Evolutionary conservation across 306 rosid species (phyloP).

Genomic region (Trifolium dubium): DNA sequence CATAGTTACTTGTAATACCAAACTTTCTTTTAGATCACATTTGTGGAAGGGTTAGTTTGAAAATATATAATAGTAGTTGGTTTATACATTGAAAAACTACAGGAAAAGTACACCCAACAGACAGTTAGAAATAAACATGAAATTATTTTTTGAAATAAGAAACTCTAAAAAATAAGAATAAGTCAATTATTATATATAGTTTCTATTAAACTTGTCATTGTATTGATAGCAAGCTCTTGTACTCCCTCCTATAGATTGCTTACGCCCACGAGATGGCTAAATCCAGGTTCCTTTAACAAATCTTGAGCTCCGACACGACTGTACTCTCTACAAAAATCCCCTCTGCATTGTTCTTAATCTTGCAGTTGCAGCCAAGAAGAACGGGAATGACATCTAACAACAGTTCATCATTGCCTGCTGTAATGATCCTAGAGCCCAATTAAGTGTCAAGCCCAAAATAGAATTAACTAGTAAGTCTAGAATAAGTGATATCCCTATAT

Average conservation of each 20-base stretch:
- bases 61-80: conserved; percentile 16
- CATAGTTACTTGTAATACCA: neutral
- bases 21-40: conserved; percentile 24
- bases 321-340: conserved; percentile 51
- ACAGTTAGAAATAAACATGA: conserved; percentile 23
- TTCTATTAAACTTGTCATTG: conserved; percentile 31
- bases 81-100: conserved; percentile 16
- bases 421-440: no score
- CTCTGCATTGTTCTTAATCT: conserved; percentile 50
- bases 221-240: conserved; percentile 19
- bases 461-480: no score
- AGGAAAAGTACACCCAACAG: conserved; percentile 15
- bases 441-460: no score
- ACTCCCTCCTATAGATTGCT: conserved; percentile 28
- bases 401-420: conserved; percentile 69
- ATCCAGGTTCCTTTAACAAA: conserved; percentile 73
- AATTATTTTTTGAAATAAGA: neutral
- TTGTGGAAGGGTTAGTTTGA: conserved; percentile 26
- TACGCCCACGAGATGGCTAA: conserved; percentile 97
- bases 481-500: no score
- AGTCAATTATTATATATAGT: conserved; percentile 19
- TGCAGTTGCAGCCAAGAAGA: conserved; percentile 77
- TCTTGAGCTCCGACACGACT: conserved; percentile 46
- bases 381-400: conserved; percentile 65
- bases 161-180: conserved; percentile 4